Evolutionary conservation across 306 rosid genomes (phyloP).

Genomic region (Inga laurina): DNA sequence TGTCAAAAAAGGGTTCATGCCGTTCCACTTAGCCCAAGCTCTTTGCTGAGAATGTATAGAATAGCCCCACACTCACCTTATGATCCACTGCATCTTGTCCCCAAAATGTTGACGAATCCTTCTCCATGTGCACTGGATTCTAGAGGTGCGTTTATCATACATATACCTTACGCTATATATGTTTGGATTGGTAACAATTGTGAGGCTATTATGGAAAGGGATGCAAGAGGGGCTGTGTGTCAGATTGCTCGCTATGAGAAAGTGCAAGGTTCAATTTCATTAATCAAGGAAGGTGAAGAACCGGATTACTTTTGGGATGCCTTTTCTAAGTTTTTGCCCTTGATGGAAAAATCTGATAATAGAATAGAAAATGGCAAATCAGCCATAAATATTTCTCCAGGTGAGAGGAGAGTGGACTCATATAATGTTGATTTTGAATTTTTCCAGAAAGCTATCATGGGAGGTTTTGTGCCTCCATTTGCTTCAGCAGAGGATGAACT

Average conservation of each 20-base stretch:
- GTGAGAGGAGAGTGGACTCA: slow-evolving; percentile 66
- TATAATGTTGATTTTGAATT: slow-evolving; percentile 87
- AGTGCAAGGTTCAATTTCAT: slow-evolving; percentile 71
- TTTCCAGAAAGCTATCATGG: slow-evolving; percentile 77
- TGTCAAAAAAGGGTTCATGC: slow-evolving; percentile 99
- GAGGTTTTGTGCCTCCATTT: slow-evolving; percentile 96
- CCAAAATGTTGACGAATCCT: slow-evolving; percentile 91
- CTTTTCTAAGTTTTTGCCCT: slow-evolving; percentile 71
- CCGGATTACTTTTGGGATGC: slow-evolving; percentile 78
- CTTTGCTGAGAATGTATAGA: slow-evolving; percentile 87
- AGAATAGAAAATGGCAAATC: slow-evolving; percentile 45
- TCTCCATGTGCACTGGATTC: slow-evolving; percentile 76
- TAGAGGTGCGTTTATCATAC: slow-evolving; percentile 91
- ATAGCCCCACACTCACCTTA: slow-evolving; percentile 95
- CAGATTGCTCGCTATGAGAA: slow-evolving; percentile 95
- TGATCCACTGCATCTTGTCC: slow-evolving; percentile 98
- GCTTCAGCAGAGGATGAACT: slow-evolving; percentile 73
- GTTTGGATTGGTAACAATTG: slow-evolving; percentile 94
- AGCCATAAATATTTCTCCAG: slow-evolving; percentile 41
- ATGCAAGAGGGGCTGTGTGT: slow-evolving; percentile 91
- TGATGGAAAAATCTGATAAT: slow-evolving; percentile 70
- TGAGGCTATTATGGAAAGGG: slow-evolving; percentile 91
- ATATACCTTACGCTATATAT: slow-evolving; percentile 76
- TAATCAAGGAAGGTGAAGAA: slow-evolving; percentile 85
- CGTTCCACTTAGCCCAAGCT: slow-evolving; percentile 97